Conservation (phyloP, 371 early-diverging fungal genomes). For the Mucor mucedo region DNA sequence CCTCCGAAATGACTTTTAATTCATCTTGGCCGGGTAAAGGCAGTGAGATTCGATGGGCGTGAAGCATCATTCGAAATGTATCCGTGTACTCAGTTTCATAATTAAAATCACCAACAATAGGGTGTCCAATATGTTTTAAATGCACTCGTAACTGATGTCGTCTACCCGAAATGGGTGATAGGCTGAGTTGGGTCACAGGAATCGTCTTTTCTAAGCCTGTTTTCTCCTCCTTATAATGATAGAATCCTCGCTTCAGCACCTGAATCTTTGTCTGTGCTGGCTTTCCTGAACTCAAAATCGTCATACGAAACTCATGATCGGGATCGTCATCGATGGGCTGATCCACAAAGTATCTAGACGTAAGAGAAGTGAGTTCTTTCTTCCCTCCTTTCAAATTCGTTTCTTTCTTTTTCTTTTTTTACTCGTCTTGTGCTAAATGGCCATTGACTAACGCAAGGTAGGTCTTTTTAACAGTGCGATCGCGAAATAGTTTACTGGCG, state of each 20-base stretch:
- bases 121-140: slow-evolving; percentile 61
- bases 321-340: slow-evolving; percentile 50
- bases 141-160: slow-evolving; percentile 78
- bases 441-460: slow-evolving; percentile 55
- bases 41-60: slow-evolving; percentile 37
- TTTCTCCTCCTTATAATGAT: slow-evolving; percentile 29
- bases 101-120: slow-evolving; percentile 66
- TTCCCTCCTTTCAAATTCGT: not conserved
- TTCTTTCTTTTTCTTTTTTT: not conserved
- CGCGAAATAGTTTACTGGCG: slow-evolving; percentile 40
- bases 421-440: slow-evolving; percentile 40
- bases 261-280: slow-evolving; percentile 39
- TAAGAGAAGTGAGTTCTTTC: not conserved
- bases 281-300: slow-evolving; percentile 32
- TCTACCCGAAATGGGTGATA: slow-evolving; percentile 67
- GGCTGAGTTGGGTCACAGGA: slow-evolving; percentile 41
- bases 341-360: slow-evolving; percentile 21
- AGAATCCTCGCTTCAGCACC: slow-evolving; percentile 36
- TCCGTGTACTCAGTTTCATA: slow-evolving; percentile 51
- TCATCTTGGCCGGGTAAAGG: slow-evolving; percentile 25
- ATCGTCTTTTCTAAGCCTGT: slow-evolving; percentile 22
- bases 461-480: slow-evolving; percentile 45
- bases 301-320: slow-evolving; percentile 41
- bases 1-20: slow-evolving; percentile 19
- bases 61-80: slow-evolving; percentile 54